Evolutionary conservation across 192 early-diverging fungal species (phyloP), one percentile per base, ranked within the genome.

Genomic region (Coemansia sp.): DNA sequence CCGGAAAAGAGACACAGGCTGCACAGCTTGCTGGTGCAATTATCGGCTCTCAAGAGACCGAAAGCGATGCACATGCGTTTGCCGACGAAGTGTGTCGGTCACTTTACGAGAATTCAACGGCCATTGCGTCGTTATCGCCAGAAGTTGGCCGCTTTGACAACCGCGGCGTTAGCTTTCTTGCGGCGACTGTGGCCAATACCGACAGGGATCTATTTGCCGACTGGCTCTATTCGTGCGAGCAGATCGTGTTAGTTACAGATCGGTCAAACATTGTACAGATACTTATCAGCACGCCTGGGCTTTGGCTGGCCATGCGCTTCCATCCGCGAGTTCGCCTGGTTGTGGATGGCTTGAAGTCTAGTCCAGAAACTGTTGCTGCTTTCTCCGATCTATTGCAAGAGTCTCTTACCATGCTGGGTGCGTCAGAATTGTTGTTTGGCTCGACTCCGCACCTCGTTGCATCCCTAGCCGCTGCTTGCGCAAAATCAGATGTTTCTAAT

Each of bases 211-310:
- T 22, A 26, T 68, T 71, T 62, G 62, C 66, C 9, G 69, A 68
- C 54, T 72, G 69, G 75, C 38, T 78, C 19, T 69, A 53, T 23
- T 64, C 57, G 17, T 78, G 70, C 56, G 59, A 58, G 25, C 58
- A 51, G 4, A 10, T 78, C 4, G 62, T 78, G 23, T n/a, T 78
- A 34, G 59, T 72, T 19, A 66, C 66, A n/a, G 23, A 44, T 17
- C 52, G 75, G 22, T 5, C 19, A 34, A 21, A 46, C 9, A 48
- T 78, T 22, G 53, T 72, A 17, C 46, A 65, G 42, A 38, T 59
- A 1, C 47, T 78, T 42, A 37, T 61, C 1, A n/a, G 42, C 20
- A 57, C 42, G 20, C 9, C 34, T 1, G 37, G 65, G 11, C 23
- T 68, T 20, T 34, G 51, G 28, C 40, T 31, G 11, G 70, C 66